Conservation (phyloP, 1,284 basidiomycete species). For the Cutaneotrichosporon dermatis region DNA sequence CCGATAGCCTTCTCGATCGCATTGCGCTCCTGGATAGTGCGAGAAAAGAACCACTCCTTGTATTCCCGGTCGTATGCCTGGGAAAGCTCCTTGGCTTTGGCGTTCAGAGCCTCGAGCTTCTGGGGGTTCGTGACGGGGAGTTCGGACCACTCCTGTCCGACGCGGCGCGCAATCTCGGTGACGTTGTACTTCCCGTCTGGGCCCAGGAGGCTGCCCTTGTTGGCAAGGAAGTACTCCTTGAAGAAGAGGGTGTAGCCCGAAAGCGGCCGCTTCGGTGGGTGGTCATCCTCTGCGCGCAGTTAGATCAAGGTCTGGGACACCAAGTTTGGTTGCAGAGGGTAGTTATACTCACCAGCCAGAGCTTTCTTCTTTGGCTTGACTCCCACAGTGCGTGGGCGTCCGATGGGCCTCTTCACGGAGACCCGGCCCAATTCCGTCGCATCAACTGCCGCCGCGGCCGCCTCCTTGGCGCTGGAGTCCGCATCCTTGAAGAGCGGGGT, state of each 20-base stretch:
- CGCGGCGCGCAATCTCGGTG: conserved; percentile 7
- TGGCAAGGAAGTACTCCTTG: conserved; percentile 11
- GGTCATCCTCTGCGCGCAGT: not conserved
- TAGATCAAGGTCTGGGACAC: no score
- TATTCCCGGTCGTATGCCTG: conserved; percentile 24
- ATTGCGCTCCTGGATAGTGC: conserved; percentile 21
- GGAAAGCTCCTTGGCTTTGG: conserved; percentile 8
- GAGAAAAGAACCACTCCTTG: conserved; percentile 24
- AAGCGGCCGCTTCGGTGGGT: conserved; percentile 16
- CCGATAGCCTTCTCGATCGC: conserved; percentile 26
- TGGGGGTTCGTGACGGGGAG: conserved; percentile 14
- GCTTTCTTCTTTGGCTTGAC: no score
- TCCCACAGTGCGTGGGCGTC: no score
- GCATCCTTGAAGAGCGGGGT: not conserved
- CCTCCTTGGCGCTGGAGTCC: no score
- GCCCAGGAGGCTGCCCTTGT: not conserved
- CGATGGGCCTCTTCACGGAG: no score
- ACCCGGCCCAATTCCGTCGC: no score
- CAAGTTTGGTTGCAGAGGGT: no score
- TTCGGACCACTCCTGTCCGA: conserved; percentile 23
- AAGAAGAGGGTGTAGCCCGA: conserved; percentile 31
- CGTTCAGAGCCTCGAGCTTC: conserved; percentile 5
- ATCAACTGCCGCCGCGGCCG: no score
- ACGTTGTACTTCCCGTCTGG: conserved; percentile 22
- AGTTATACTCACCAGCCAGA: no score